Evolutionary conservation across 208 protist species (phyloP), one percentile per base, ranked within the genome.

Genomic region (Acanthamoeba sp.): DNA sequence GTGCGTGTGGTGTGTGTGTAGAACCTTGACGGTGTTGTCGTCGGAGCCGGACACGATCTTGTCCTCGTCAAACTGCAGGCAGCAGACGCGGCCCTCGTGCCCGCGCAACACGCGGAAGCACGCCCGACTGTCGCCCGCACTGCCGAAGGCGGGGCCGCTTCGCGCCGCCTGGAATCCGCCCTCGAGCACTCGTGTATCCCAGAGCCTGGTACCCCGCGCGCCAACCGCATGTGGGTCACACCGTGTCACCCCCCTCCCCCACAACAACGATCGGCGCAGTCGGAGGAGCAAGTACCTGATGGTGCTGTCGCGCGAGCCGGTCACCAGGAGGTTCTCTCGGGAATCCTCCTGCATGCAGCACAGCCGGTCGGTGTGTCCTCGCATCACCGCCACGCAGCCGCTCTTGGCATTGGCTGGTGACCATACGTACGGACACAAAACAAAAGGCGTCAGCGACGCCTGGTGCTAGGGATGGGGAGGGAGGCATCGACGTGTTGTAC

Each of bases 21-120:
- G n/a, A n/a, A 87, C 78, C 80, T 88, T 88, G 80, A 88, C 48
- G 32, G 80, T 88, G n/a, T 62, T 55, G 48, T 88, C 80, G 45
- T 55, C 80, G 5, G 80, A 88, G 80, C 80, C 80, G n/a, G 48
- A 64, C 14, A 88, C 50, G 38, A 88, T 88, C 80, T 88, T 88
- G 48, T 88, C 80, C n/a, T 88, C 80, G 36, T 88, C 80, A 62
- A 88, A 88, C 80, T 88, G 80, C 20, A 88, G 80, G 48, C 71
- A 80, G 36, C 71, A 80, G 27, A 80, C 71, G 32, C 71, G 71
- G 32, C 71, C 71, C 36, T 80, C 71, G 71, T 80, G 71, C 1
- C 71, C 71, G 4, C 71, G 71, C 71, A 80, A 18, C 36, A 80
- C 36, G 7, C 71, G 71, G 20, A 45, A 50, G 71, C 71, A 80